Percentiles rank a stretch among this genome's conserved stretches.
Evolutionary conservation across 2,329 filamentous ascomycete genomes (phyloP).

Genomic region (Periconia digitata): DNA sequence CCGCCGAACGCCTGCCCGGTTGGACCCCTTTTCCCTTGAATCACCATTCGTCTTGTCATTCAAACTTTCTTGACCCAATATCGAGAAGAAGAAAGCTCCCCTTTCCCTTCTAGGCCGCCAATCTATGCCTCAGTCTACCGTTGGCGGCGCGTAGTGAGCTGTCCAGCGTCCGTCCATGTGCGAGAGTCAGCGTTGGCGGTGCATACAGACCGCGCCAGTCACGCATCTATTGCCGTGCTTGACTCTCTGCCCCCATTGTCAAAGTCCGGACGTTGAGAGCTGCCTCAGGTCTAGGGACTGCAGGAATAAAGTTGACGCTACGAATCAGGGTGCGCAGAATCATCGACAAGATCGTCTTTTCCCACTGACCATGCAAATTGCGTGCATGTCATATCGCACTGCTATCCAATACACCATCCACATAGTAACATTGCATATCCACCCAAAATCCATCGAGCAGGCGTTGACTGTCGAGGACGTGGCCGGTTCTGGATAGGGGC

Average conservation of each 20-base stretch:
- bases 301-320: background rate
- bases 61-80: background rate
- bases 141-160: background rate
- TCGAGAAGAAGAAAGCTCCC: background rate
- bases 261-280: background rate
- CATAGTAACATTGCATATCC: too few relatives aligned
- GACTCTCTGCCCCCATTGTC: background rate
- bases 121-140: background rate
- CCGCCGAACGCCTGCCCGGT: background rate
- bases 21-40: background rate
- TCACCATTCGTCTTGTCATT: too few relatives aligned
- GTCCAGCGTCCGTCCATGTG: background rate
- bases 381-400: too few relatives aligned
- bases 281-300: background rate
- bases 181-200: background rate
- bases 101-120: background rate
- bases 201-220: background rate
- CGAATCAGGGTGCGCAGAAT: background rate
- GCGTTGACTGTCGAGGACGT: too few relatives aligned
- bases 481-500: background rate
- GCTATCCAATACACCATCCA: too few relatives aligned
- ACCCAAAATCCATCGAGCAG: too few relatives aligned
- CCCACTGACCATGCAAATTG: too few relatives aligned
- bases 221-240: background rate
- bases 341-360: background rate